Evolutionary conservation across 1,284 basidiomycete species (phyloP).

Genomic region (Malassezia psittaci): DNA sequence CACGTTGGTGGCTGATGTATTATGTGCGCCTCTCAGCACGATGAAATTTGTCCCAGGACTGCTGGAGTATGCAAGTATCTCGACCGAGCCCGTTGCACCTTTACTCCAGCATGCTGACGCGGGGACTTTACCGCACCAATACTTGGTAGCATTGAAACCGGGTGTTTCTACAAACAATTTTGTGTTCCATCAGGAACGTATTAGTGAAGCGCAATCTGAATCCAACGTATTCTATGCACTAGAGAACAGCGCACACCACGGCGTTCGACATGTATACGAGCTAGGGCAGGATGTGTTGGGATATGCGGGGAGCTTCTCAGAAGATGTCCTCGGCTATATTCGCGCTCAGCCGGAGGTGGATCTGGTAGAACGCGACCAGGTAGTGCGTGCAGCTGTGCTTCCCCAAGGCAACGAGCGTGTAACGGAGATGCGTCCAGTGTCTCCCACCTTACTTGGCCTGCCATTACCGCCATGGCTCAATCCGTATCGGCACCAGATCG

Average conservation of each 20-base stretch:
- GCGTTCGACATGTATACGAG: conserved; percentile 40
- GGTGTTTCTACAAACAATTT: conserved; percentile 32
- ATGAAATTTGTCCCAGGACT: too few relatives aligned
- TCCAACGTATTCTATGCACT: background rate
- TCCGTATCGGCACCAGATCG: conserved; percentile 47
- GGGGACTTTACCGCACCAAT: conserved; percentile 18
- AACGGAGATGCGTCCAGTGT: conserved; percentile 25
- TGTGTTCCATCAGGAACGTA: conserved; percentile 26
- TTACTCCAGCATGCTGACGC: conserved; percentile 1
- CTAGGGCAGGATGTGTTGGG: conserved; percentile 54
- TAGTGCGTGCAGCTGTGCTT: conserved; percentile 38
- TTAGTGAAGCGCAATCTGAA: background rate
- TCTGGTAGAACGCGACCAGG: conserved; percentile 74
- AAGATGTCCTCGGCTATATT: conserved; percentile 65
- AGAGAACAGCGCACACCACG: background rate
- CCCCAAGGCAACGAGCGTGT: conserved; percentile 33
- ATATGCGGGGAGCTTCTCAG: conserved; percentile 75
- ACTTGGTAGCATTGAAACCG: conserved; percentile 46
- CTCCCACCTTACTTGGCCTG: conserved; percentile 35
- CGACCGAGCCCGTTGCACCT: background rate
- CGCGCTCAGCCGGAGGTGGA: conserved; percentile 79
- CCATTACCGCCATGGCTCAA: conserved; percentile 21
- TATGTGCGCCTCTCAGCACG: background rate
- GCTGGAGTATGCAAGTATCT: too few relatives aligned
- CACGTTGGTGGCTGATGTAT: background rate